Evolutionary conservation across 192 early-diverging fungal species (phyloP).

Genomic region (Endogone sp.): DNA sequence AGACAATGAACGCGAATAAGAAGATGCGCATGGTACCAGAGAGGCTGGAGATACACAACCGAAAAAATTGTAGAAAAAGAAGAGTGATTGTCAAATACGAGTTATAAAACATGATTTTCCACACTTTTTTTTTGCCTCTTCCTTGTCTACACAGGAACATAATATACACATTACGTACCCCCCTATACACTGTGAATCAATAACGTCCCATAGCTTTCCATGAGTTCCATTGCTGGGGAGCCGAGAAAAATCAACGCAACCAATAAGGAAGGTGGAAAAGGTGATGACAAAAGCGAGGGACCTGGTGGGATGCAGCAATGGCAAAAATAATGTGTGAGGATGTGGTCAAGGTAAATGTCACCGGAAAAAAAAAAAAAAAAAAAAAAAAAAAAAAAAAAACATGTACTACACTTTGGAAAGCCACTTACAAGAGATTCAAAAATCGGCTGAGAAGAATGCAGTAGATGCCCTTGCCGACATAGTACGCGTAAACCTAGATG

Average conservation of each 20-base stretch:
- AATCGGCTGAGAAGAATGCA: conserved; percentile 75
- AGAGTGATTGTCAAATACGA: not conserved
- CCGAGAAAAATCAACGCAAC: conserved; percentile 88
- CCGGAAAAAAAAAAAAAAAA: not conserved
- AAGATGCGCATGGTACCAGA: conserved; percentile 52
- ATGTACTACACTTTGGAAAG: not conserved
- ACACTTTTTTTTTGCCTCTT: conserved; percentile 17
- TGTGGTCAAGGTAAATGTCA: conserved; percentile 3
- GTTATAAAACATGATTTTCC: not conserved
- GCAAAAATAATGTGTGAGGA: not conserved
- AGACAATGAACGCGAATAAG: conserved; percentile 61
- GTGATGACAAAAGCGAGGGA: conserved; percentile 83
- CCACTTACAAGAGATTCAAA: conserved; percentile 76
- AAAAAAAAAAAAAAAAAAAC: conserved; percentile 3
- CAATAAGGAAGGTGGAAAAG: conserved; percentile 85
- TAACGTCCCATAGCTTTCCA: conserved; percentile 68
- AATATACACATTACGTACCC: conserved; percentile 38
- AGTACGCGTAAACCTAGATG: conserved; percentile 79
- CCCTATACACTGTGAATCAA: conserved; percentile 71
- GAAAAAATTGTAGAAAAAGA: not conserved
- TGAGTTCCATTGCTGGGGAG: conserved; percentile 65
- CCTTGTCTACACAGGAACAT: not conserved
- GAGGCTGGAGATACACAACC: conserved; percentile 29
- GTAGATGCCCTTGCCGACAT: conserved; percentile 80
- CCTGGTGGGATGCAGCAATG: conserved; percentile 30